Evolutionary conservation across 768 basidiomycete genomes (phyloP), one percentile per base, ranked within the genome.

Genomic region (Russula earlei): DNA sequence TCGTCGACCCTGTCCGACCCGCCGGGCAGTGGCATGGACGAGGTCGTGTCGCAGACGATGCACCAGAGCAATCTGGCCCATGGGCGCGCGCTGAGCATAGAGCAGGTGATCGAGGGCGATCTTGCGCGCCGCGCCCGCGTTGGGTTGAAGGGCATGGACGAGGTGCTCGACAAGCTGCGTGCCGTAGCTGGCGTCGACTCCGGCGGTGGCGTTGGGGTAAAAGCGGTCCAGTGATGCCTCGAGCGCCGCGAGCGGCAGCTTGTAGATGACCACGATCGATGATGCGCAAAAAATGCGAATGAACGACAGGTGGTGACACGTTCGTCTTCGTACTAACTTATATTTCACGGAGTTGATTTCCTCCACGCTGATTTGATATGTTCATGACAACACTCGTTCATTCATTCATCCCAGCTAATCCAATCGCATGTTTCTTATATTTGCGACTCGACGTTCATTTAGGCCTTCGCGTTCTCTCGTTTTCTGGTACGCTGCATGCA

Each of bases 71-170:
- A 42, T 34, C 14, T 41, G 22, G 5, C n/a, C 17, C 55, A 46
- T 7, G 55, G 52, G n/a, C 62, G 52, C 15, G 24, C 55, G 9
- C 24, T 46, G 47, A 53, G 60, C 50, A 62, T 62, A 15, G 62
- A 56, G 45, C 62, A 62, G 52, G 55, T 62, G 43, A 62, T 62
- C 0, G 58, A 62, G 8, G 44, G 37, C 9, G 60, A 61, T 27
- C 50, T 56, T 14, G 17, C 48, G 24, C 60, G 60, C 36, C 52
- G 51, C 7, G 60, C 58, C 11, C 57, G 52, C 12, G 36, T 58
- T 12, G 57, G 57, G 52, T 41, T 54, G 27, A 58, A 56, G 40
- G 62, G 59, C 43, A 61, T 62, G 59, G 62, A 62, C 8, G 55
- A 62, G 49, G 51, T 61, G 31, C 55, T 62, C 15, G 59, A 62